Conservation (phyloP, 345 rosid genomes). For the Dipteronia sinensis region DNA sequence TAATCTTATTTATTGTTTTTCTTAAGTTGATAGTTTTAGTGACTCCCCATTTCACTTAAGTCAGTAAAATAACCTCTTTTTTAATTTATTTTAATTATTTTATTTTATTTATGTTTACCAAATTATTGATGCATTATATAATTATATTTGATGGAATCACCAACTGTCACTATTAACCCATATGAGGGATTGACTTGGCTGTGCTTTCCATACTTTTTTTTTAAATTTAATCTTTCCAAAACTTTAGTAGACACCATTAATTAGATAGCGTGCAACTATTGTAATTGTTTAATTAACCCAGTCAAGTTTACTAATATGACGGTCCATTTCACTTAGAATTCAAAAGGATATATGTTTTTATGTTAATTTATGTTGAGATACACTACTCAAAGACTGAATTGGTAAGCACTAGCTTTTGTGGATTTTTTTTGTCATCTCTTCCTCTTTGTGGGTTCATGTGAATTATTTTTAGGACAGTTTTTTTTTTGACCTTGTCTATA, state of each 20-base stretch:
- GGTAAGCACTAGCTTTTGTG: not conserved
- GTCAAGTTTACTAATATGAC: constrained; percentile 20
- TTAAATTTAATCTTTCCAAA: not conserved
- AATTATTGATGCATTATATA: constrained; percentile 2
- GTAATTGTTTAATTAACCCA: not conserved
- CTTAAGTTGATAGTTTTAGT: not conserved
- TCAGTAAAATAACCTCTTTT: not conserved
- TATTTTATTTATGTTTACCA: not conserved
- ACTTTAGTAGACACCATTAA: constrained; percentile 21
- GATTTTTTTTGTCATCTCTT: not conserved
- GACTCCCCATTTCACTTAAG: not conserved
- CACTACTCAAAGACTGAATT: not conserved
- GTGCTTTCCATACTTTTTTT: constrained; percentile 7
- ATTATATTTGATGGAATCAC: constrained; percentile 19
- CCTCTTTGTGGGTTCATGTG: not conserved
- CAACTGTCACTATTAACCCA: constrained; percentile 22
- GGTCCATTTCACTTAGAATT: constrained; percentile 25
- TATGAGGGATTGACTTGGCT: constrained; percentile 32
- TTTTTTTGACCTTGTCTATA: not conserved
- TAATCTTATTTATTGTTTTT: not conserved
- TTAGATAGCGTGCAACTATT: not conserved
- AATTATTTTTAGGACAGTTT: not conserved
- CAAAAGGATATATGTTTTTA: constrained; percentile 14
- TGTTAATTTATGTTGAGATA: not conserved
- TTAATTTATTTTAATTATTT: not conserved